phyloP scores from a whole-genome alignment of 108 stramenopile species.

The Schizochytrium sp. region DNA sequence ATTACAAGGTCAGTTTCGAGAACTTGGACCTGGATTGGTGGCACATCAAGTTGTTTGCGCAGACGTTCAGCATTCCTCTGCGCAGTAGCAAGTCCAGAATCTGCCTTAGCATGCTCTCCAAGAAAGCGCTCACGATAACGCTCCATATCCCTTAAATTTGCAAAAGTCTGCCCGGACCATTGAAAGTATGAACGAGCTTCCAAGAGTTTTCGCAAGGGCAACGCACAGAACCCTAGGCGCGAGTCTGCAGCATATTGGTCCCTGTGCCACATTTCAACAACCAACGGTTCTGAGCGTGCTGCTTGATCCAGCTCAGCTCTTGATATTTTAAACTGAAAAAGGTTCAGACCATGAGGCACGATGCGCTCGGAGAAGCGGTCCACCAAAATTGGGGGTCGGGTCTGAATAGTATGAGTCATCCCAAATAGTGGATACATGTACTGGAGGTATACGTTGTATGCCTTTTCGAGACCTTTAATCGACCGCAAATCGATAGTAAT shows the following conservation, averaged over 20 bases:
- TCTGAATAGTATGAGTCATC: conserved; percentile 19
- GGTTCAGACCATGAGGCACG: conserved; percentile 29
- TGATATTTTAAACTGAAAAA: conserved; percentile 19
- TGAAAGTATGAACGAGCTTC: not conserved
- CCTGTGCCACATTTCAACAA: conserved; percentile 51
- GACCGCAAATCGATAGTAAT: conserved; percentile 51
- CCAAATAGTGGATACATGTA: not conserved
- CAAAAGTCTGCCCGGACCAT: conserved; percentile 53
- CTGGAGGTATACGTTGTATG: conserved; percentile 23
- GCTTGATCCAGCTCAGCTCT: not conserved
- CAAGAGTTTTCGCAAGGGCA: conserved; percentile 32
- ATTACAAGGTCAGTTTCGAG: conserved; percentile 30
- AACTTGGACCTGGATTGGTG: conserved; percentile 26
- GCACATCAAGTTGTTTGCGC: conserved; percentile 40
- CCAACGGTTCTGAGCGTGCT: conserved; percentile 39
- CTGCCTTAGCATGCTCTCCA: not conserved
- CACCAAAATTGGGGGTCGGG: conserved; percentile 54
- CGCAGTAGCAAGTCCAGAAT: not conserved
- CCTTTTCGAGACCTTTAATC: conserved; percentile 46
- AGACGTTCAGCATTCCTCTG: not conserved
- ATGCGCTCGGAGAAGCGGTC: conserved; percentile 39
- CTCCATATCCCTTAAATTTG: not conserved
- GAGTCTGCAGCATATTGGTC: conserved; percentile 3
- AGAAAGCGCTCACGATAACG: conserved; percentile 30
- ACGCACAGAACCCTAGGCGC: conserved; percentile 25